Percentiles rank a stretch among this genome's conserved stretches.
These are phyloP conservation scores for Tranzscheliella williamsii DNA, from an alignment of 1,284 basidiomycete species.

Conservation along the genomic window DNA sequence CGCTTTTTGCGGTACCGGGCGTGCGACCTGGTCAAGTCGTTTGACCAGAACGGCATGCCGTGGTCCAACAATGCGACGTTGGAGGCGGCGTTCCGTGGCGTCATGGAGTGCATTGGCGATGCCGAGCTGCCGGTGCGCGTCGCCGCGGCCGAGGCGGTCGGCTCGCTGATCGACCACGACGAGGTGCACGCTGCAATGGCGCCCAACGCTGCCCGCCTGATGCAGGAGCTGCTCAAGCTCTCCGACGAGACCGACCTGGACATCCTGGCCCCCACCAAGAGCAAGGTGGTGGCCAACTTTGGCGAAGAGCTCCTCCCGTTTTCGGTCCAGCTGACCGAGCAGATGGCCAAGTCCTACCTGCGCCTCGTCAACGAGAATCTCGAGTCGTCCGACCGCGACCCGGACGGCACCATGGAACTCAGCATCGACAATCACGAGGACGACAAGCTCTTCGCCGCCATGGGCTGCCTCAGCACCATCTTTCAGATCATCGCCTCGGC, in stretches of 20 bases:
- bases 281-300: slow-evolving; percentile 82
- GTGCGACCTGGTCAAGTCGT: slow-evolving; percentile 50
- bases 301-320: slow-evolving; percentile 82
- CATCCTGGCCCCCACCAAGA: slow-evolving; percentile 77
- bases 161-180: slow-evolving; percentile 72
- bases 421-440: slow-evolving; percentile 73
- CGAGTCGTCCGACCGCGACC: slow-evolving; percentile 66
- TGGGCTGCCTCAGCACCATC: slow-evolving; percentile 70
- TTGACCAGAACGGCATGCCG: slow-evolving; percentile 51
- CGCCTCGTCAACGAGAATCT: slow-evolving; percentile 63
- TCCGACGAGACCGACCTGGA: slow-evolving; percentile 88
- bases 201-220: slow-evolving; percentile 80
- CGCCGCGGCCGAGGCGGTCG: slow-evolving; percentile 78
- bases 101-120: slow-evolving; percentile 64
- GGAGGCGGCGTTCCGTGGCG: slow-evolving; percentile 53
- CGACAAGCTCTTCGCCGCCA: slow-evolving; percentile 67
- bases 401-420: slow-evolving; percentile 62
- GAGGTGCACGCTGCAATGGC: slow-evolving; percentile 75
- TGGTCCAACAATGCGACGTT: slow-evolving; percentile 49
- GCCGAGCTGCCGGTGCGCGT: slow-evolving; percentile 80
- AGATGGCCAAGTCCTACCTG: slow-evolving; percentile 67
- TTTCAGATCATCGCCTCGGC: slow-evolving; percentile 68
- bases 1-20: slow-evolving; percentile 55
- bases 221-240: slow-evolving; percentile 85
- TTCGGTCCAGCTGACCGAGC: slow-evolving; percentile 76